phyloP scores from a whole-genome alignment of 164 flowering plant species.

The Vitis rotundifolia region DNA sequence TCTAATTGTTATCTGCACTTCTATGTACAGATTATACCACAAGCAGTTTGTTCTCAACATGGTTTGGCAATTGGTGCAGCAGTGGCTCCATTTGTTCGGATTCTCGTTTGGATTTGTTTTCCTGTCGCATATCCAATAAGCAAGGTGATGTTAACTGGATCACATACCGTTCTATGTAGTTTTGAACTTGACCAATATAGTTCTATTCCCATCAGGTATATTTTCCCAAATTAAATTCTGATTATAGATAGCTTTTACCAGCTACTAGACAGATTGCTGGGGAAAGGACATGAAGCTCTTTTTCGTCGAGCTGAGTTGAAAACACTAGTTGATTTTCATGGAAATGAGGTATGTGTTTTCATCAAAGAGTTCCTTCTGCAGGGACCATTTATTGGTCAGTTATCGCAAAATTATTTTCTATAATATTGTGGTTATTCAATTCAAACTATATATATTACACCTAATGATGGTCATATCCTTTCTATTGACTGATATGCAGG shows the following conservation, averaged over 20 bases:
- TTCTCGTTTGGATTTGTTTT: conserved; percentile 89
- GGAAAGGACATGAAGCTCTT: conserved; percentile 69
- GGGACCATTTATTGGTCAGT: not conserved
- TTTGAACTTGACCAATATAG: too few species aligned
- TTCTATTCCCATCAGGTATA: too few species aligned
- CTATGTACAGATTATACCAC: conserved; percentile 75
- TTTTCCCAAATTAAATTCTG: not conserved
- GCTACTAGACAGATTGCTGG: conserved; percentile 69
- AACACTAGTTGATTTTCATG: conserved; percentile 89
- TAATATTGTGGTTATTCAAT: not conserved
- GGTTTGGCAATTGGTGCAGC: conserved; percentile 90
- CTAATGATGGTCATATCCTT: not conserved
- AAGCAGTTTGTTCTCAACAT: conserved; percentile 84
- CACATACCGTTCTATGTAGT: too few species aligned
- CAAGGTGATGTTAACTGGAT: conserved; percentile 55
- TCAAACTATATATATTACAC: not conserved
- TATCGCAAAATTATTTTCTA: not conserved
- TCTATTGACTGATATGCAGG: conserved; percentile 15
- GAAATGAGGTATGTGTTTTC: conserved; percentile 70
- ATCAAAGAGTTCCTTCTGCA: not conserved
- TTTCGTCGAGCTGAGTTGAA: conserved; percentile 95
- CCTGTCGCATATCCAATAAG: conserved; percentile 95
- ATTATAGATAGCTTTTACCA: conserved; percentile 17
- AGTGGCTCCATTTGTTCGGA: conserved; percentile 75
- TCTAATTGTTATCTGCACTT: not conserved